phyloP scores from a whole-genome alignment of 768 basidiomycete genomes.

The Pholiota conissans region DNA sequence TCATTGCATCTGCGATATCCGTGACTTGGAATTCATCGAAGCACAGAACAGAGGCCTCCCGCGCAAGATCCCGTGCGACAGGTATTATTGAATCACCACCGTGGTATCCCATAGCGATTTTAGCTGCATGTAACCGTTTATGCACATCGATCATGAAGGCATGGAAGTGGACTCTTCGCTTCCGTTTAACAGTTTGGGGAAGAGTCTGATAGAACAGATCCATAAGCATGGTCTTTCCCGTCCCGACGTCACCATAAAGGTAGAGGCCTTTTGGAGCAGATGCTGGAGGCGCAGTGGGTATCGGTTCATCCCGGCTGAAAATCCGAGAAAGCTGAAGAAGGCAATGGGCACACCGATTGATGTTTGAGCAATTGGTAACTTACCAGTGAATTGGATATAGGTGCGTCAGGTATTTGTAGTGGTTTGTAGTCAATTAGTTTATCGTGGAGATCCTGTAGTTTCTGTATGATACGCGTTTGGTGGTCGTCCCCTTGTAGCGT shows the following conservation, averaged over 20 bases:
- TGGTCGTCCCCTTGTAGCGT: slow-evolving; percentile 74
- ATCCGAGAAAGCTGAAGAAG: slow-evolving; percentile 45
- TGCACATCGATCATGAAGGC: slow-evolving; percentile 99
- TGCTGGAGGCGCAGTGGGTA: slow-evolving; percentile 43
- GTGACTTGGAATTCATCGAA: slow-evolving; percentile 99
- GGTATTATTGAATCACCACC: slow-evolving; percentile 85
- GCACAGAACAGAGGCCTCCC: slow-evolving; percentile 83
- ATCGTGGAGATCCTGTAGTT: slow-evolving; percentile 79
- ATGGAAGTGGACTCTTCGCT: slow-evolving; percentile 95
- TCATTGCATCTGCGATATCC: slow-evolving; percentile 98
- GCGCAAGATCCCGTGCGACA: slow-evolving; percentile 84
- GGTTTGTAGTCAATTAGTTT: slow-evolving; percentile 70
- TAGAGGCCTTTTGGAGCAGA: slow-evolving; percentile 85
- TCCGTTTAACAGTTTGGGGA: slow-evolving; percentile 60
- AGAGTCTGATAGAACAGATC: slow-evolving; percentile 92
- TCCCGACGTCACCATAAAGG: slow-evolving; percentile 95
- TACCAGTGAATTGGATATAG: slow-evolving; percentile 40
- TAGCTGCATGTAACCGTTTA: slow-evolving; percentile 85
- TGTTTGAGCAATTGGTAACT: slow-evolving; percentile 15
- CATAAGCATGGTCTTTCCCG: slow-evolving; percentile 99
- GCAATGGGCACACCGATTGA: slow-evolving; percentile 15
- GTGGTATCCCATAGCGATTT: slow-evolving; percentile 63
- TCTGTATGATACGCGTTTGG: slow-evolving; percentile 82
- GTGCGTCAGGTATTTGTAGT: slow-evolving; percentile 52
- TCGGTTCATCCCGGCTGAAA: slow-evolving; percentile 37